A percentile compares a stretch with the other conserved stretches of the same genome.
phyloP scores from a whole-genome alignment of 177 flowering plant species.

The Vitis hybrid region DNA sequence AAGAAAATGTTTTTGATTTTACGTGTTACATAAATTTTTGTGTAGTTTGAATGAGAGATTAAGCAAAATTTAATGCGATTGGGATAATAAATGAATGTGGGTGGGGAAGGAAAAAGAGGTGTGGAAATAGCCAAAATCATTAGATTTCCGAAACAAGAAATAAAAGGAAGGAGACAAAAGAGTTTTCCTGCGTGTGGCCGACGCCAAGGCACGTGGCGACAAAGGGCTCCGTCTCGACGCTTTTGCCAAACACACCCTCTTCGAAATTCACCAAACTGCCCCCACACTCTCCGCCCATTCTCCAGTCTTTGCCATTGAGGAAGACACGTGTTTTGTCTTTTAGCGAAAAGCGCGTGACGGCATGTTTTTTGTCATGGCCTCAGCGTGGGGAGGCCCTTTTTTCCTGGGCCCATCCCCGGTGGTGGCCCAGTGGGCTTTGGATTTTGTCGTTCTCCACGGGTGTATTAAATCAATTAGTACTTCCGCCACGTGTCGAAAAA shows the following conservation, averaged over 20 bases:
- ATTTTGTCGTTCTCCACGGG: slow-evolving; percentile 39
- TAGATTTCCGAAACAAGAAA: neutral
- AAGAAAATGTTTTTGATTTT: no score
- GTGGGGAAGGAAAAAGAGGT: neutral
- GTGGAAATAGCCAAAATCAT: slow-evolving; percentile 17
- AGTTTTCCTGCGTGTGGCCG: slow-evolving; percentile 53
- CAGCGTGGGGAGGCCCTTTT: neutral
- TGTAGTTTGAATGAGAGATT: no score
- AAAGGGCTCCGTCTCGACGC: slow-evolving; percentile 35
- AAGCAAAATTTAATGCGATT: no score
- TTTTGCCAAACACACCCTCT: slow-evolving; percentile 1
- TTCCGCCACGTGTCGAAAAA: slow-evolving; percentile 23
- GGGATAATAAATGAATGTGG: no score
- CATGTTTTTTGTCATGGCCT: slow-evolving; percentile 39
- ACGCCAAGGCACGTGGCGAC: slow-evolving; percentile 69
- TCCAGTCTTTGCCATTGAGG: slow-evolving; percentile 8
- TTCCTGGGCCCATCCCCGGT: slow-evolving; percentile 6
- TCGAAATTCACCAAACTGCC: slow-evolving; percentile 26
- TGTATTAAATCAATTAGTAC: no score
- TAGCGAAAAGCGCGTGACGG: slow-evolving; percentile 48
- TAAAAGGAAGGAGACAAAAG: slow-evolving; percentile 18
- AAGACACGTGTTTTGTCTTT: slow-evolving; percentile 45
- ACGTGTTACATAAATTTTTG: no score
- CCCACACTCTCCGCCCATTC: neutral
- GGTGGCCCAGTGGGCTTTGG: slow-evolving; percentile 18